Conservation (phyloP, 352 stramenopile species). For the Phytopythium sindhum region DNA sequence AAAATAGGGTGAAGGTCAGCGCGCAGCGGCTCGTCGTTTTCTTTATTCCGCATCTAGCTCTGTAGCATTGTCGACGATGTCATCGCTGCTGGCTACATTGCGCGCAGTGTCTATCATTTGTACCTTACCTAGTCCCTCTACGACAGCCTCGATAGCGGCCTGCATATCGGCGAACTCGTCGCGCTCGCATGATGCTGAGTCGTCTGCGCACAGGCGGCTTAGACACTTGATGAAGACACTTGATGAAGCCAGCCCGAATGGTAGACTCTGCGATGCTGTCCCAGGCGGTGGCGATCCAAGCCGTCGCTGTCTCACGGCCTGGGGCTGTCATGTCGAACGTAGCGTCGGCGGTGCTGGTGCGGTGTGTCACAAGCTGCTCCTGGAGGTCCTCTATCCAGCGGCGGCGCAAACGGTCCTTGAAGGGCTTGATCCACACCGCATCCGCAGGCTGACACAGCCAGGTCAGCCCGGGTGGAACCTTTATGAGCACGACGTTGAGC, state of each 20-base stretch:
- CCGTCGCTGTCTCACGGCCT: neutral
- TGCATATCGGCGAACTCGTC: neutral
- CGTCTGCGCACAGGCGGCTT: neutral
- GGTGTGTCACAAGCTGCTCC: neutral
- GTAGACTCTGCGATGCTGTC: neutral
- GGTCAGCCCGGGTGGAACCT: neutral
- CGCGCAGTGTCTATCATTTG: neutral
- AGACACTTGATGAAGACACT: too few species aligned
- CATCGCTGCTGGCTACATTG: neutral
- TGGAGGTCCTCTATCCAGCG: neutral
- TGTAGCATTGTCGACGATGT: neutral
- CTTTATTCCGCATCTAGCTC: neutral
- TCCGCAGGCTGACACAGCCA: too few species aligned
- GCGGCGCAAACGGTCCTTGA: neutral
- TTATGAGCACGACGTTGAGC: neutral
- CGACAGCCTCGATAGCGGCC: neutral
- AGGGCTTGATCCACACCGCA: too few species aligned
- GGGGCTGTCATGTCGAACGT: neutral
- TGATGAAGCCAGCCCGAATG: neutral
- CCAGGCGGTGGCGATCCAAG: neutral
- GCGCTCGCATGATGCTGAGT: neutral
- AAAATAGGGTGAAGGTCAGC: neutral
- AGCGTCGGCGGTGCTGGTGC: neutral
- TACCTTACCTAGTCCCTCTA: neutral
- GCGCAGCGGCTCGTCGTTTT: neutral